Evolutionary conservation across 1,284 basidiomycete genomes (phyloP).

Genomic region (Cutaneotrichosporon sp.): DNA sequence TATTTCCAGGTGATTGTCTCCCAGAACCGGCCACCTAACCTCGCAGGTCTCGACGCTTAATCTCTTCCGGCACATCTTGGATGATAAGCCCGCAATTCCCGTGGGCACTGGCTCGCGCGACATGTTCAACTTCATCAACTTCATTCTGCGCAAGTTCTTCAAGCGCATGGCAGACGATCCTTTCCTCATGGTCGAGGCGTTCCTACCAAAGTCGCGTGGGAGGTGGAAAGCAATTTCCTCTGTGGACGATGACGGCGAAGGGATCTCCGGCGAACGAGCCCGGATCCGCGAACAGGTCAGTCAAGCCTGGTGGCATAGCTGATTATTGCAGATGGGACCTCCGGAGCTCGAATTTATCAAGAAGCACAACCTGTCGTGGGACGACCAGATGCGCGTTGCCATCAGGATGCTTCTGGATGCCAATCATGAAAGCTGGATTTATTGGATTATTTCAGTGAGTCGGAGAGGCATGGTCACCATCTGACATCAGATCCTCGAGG

Average conservation of each 20-base stretch:
- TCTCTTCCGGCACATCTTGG: constrained; percentile 75
- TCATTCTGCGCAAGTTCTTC: constrained; percentile 83
- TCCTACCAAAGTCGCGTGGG: constrained; percentile 81
- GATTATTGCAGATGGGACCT: constrained; percentile 36
- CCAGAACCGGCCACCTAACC: neutral
- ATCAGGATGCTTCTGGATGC: constrained; percentile 68
- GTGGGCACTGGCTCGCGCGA: constrained; percentile 74
- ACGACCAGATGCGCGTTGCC: constrained; percentile 79
- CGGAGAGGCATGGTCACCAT: neutral
- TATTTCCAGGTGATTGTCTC: constrained; percentile 63
- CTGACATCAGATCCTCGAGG: constrained; percentile 59
- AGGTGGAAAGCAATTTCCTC: constrained; percentile 79
- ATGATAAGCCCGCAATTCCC: constrained; percentile 68
- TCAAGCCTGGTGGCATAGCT: neutral
- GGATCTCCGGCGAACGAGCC: constrained; percentile 47
- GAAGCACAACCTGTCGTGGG: constrained; percentile 69
- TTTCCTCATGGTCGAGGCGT: constrained; percentile 78
- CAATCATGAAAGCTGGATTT: constrained; percentile 60
- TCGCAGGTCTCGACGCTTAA: constrained; percentile 64
- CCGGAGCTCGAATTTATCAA: constrained; percentile 77
- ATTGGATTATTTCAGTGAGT: constrained; percentile 73
- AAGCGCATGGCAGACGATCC: constrained; percentile 74
- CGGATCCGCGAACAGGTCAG: constrained; percentile 47
- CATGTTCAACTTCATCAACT: constrained; percentile 73
- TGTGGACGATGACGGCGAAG: constrained; percentile 50